phyloP scores from a whole-genome alignment of 208 protist species.

The Sergeia podlipaevii region DNA sequence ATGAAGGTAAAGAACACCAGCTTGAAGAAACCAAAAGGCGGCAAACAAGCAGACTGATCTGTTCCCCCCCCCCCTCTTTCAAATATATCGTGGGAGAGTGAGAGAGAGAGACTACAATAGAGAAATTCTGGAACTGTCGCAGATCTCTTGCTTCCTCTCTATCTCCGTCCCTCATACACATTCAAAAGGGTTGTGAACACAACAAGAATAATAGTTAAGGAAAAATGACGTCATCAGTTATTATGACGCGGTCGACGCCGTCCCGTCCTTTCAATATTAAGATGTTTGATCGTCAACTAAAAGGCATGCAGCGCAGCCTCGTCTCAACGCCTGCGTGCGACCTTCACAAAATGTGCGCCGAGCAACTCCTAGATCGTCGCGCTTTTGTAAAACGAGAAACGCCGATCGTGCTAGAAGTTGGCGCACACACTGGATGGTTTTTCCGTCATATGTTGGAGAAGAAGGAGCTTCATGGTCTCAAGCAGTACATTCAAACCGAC shows the following conservation, averaged over 20 bases:
- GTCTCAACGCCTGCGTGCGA: conserved; percentile 67
- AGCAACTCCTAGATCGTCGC: conserved; percentile 83
- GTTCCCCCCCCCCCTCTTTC: too few relatives aligned
- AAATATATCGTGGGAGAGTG: too few relatives aligned
- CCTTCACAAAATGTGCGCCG: conserved; percentile 73
- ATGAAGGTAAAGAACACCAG: too few relatives aligned
- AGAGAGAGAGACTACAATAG: too few relatives aligned
- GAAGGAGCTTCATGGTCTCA: conserved; percentile 72
- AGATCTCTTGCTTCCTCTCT: too few relatives aligned
- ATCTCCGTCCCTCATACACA: too few relatives aligned
- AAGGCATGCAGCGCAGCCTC: conserved; percentile 71
- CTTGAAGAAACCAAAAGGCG: too few relatives aligned
- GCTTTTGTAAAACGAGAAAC: conserved; percentile 83
- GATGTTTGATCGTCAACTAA: conserved; percentile 79
- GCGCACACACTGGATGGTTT: conserved; percentile 84
- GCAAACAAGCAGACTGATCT: too few relatives aligned
- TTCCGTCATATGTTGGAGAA: conserved; percentile 86
- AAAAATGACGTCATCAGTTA: conserved; percentile 66
- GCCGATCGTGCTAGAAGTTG: conserved; percentile 78
- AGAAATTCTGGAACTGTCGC: too few relatives aligned
- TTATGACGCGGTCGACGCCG: conserved; percentile 61
- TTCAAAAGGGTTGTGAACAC: too few relatives aligned
- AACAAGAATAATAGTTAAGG: too few relatives aligned
- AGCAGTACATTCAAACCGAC: conserved; percentile 93
- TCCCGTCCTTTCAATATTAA: conserved; percentile 58